Conservation (phyloP, 2,329 filamentous ascomycete species). For the Aureobasidium musti region DNA sequence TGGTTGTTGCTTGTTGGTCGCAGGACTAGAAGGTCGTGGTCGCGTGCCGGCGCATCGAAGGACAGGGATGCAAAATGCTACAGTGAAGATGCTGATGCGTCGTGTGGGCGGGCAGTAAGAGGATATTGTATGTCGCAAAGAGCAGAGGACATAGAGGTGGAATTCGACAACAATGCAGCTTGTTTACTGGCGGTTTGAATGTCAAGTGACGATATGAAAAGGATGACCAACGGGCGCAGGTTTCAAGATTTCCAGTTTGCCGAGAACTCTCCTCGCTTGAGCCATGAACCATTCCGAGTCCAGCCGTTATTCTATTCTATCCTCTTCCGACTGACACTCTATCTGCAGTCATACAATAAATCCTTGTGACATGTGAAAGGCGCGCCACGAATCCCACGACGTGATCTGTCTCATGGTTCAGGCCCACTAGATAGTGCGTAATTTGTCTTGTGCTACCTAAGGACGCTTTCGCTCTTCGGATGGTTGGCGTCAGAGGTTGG, state of each 20-base stretch:
- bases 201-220: slow-evolving; percentile 10
- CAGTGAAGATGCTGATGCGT: background rate
- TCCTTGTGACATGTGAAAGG: slow-evolving; percentile 6
- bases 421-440: background rate
- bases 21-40: slow-evolving; percentile 11
- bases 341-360: background rate
- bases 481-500: background rate
- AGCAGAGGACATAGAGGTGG: background rate
- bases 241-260: background rate
- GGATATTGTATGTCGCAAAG: background rate
- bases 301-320: background rate
- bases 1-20: slow-evolving; percentile 46
- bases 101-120: background rate
- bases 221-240: background rate
- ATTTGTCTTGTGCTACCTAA: background rate
- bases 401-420: slow-evolving; percentile 1
- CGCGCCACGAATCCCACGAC: background rate
- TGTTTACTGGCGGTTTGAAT: background rate
- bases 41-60: slow-evolving; percentile 30
- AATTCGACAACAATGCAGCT: background rate
- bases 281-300: background rate
- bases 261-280: background rate
- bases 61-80: slow-evolving; percentile 1
- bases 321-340: background rate
- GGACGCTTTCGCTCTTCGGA: no score